A percentile compares a stretch with the other conserved stretches of the same genome.
phyloP scores from a whole-genome alignment of 148 eudicot genomes.

The Fallopia convolvulus region DNA sequence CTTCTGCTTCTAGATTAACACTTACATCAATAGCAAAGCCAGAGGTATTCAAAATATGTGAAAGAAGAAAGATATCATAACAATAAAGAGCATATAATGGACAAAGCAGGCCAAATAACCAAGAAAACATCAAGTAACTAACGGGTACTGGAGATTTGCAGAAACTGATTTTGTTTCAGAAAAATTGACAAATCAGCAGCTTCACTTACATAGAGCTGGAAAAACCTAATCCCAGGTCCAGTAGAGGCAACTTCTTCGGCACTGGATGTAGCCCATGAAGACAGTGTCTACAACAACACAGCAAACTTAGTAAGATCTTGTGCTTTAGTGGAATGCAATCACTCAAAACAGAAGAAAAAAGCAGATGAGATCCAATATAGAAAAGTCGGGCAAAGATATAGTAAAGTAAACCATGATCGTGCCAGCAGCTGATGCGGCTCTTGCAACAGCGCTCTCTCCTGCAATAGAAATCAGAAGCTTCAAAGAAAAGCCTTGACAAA shows the following conservation, averaged over 20 bases:
- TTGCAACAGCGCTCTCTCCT: constrained; percentile 86
- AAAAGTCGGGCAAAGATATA: neutral
- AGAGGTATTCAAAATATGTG: neutral
- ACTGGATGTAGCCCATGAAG: constrained; percentile 73
- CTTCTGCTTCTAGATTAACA: neutral
- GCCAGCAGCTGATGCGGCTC: constrained; percentile 80
- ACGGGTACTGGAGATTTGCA: neutral
- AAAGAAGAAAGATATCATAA: neutral
- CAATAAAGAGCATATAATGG: neutral
- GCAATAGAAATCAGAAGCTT: constrained; percentile 17
- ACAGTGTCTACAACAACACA: constrained; percentile 47
- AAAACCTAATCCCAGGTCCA: constrained; percentile 73
- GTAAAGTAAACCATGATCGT: constrained; percentile 62
- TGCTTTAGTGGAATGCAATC: neutral
- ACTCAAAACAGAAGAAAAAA: neutral
- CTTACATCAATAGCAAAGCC: neutral
- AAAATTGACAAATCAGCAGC: neutral
- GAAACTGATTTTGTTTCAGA: neutral
- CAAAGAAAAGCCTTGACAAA: neutral
- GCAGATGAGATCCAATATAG: neutral
- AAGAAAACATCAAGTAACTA: neutral
- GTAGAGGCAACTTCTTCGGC: constrained; percentile 91
- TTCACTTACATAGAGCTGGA: constrained; percentile 85
- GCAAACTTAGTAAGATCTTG: neutral
- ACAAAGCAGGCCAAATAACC: neutral